A percentile compares a stretch with the other conserved stretches of the same genome.
These are phyloP conservation scores for Penicillium sumatraense DNA, from an alignment of 2,329 filamentous ascomycete species.

Conservation along the genomic window DNA sequence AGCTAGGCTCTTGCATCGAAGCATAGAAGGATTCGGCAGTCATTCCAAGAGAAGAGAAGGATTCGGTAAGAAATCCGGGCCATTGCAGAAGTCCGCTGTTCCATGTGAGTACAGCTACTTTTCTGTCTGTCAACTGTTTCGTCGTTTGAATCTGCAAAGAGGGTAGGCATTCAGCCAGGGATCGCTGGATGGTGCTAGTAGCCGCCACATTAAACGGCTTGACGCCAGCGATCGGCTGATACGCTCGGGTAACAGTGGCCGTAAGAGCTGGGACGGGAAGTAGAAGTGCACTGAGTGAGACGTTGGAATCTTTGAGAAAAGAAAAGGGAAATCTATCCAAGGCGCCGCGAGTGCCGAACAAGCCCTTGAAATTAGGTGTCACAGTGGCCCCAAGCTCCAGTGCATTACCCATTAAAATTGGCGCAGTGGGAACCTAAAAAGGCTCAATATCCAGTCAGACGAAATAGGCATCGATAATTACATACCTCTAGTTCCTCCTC, in stretches of 20 bases:
- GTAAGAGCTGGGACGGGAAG: conserved; percentile 38
- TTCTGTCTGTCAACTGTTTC: conserved; percentile 36
- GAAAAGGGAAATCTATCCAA: conserved; percentile 35
- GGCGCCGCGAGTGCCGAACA: conserved; percentile 33
- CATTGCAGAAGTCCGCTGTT: conserved; percentile 43
- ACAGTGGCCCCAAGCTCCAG: conserved; percentile 40
- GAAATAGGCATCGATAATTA: background rate
- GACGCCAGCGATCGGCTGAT: conserved; percentile 37
- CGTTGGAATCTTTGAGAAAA: conserved; percentile 36
- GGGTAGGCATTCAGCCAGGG: conserved; percentile 33
- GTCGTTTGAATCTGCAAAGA: conserved; percentile 36
- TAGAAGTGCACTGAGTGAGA: conserved; percentile 32
- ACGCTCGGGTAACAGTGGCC: conserved; percentile 33
- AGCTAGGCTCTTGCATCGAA: conserved; percentile 29
- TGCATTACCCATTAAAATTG: conserved; percentile 30
- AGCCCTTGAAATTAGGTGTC: conserved; percentile 33
- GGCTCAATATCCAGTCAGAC: background rate
- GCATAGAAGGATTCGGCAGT: conserved; percentile 24
- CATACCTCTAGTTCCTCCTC: conserved; percentile 33
- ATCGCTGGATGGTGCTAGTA: conserved; percentile 34
- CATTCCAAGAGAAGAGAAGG: conserved; percentile 29
- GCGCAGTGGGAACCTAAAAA: conserved; percentile 36
- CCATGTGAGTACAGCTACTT: conserved; percentile 40
- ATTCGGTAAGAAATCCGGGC: conserved; percentile 35
- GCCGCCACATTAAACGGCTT: conserved; percentile 39